Evolutionary conservation across 345 rosid genomes (phyloP).

Genomic region (Theobroma cacao): DNA sequence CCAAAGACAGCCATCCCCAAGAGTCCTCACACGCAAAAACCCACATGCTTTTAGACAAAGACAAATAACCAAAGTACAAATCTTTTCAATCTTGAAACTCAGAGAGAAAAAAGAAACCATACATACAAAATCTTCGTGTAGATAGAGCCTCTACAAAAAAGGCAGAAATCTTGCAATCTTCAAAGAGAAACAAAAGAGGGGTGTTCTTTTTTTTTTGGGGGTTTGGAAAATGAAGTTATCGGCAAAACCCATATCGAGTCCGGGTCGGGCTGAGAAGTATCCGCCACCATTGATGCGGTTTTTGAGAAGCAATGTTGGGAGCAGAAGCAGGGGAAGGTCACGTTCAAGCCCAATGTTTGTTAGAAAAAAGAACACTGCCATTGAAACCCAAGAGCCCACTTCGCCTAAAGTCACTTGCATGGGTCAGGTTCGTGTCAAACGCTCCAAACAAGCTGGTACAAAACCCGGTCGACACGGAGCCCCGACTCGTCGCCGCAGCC

Average conservation of each 20-base stretch:
- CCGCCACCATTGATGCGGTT: conserved; percentile 90
- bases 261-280: conserved; percentile 84
- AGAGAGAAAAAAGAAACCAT: not conserved
- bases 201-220: not conserved
- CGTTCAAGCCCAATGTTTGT: conserved; percentile 87
- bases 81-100: not conserved
- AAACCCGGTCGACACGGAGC: conserved; percentile 28
- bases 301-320: conserved; percentile 60
- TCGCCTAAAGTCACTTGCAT: conserved; percentile 97
- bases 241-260: conserved; percentile 71
- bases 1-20: not conserved
- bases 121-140: not conserved
- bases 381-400: conserved; percentile 80
- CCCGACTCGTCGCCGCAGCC: conserved; percentile 26
- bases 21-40: not conserved
- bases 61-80: not conserved
- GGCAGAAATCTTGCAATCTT: not conserved
- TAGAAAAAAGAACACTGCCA: conserved; percentile 48
- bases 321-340: conserved; percentile 74
- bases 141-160: not conserved
- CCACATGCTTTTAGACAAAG: conserved; percentile 8
- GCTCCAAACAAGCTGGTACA: conserved; percentile 40
- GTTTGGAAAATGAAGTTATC: conserved; percentile 51
- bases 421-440: conserved; percentile 85
- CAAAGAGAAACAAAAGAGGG: not conserved